phyloP scores from a whole-genome alignment of 208 protist genomes.

The Polymyxa betae region DNA sequence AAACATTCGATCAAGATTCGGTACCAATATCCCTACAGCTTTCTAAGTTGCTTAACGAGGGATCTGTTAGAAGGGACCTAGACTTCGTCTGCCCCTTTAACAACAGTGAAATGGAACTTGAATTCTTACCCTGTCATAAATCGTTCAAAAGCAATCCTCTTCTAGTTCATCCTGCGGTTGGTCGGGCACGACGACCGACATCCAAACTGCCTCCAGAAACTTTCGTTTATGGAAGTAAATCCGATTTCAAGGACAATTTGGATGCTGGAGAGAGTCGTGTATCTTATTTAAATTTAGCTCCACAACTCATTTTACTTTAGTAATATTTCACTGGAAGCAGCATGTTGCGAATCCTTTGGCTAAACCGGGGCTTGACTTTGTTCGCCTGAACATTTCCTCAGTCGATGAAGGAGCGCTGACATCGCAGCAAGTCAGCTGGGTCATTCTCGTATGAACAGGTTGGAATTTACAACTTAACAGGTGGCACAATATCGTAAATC shows the following conservation, averaged over 20 bases:
- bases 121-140: slow-evolving; percentile 28
- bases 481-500: neutral
- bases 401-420: slow-evolving; percentile 3
- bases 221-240: neutral
- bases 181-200: neutral
- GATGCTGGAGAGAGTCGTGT: neutral
- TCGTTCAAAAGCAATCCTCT: neutral
- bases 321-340: slow-evolving; percentile 22
- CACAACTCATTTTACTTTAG: neutral
- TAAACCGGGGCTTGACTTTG: neutral
- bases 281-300: neutral
- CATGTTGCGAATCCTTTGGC: slow-evolving; percentile 35
- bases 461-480: neutral
- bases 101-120: neutral
- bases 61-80: too few species aligned
- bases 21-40: too few species aligned
- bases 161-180: neutral
- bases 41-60: too few species aligned
- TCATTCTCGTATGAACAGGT: neutral
- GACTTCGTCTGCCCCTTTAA: too few species aligned
- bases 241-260: neutral
- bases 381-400: slow-evolving; percentile 17
- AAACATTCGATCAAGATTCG: too few species aligned
- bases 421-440: neutral
- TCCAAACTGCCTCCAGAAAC: neutral